phyloP scores from a whole-genome alignment of 768 basidiomycete species.

The Solioccasus polychromus region DNA sequence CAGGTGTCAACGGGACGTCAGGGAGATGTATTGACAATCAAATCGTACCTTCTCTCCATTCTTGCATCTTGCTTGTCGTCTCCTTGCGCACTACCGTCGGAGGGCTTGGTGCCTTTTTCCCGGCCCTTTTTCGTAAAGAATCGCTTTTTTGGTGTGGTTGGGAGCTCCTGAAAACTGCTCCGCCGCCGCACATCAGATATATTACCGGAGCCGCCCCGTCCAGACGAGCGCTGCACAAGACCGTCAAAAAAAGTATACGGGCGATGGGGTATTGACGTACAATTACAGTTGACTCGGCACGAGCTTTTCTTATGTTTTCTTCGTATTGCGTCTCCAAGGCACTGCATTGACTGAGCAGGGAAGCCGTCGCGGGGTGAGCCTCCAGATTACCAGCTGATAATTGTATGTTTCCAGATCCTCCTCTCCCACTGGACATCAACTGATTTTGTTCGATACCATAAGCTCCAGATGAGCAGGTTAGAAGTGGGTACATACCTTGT shows the following conservation, averaged over 20 bases:
- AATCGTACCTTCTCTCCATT: constrained; percentile 7
- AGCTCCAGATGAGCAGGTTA: neutral
- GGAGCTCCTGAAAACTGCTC: constrained; percentile 5
- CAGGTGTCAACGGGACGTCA: neutral
- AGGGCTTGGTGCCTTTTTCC: neutral
- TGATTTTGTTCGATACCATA: neutral
- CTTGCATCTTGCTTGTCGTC: neutral
- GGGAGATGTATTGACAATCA: no score
- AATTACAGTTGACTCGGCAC: constrained; percentile 15
- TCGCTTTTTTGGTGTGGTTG: neutral
- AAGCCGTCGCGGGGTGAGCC: constrained; percentile 22
- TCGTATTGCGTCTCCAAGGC: constrained; percentile 16
- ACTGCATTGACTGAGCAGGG: constrained; percentile 20
- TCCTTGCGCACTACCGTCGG: neutral
- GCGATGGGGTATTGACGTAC: constrained; percentile 10
- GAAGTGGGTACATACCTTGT: neutral
- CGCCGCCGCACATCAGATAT: constrained; percentile 14
- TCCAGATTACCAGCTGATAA: constrained; percentile 1
- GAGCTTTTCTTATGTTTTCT: constrained; percentile 7
- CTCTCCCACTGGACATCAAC: constrained; percentile 24
- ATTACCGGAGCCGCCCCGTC: constrained; percentile 28
- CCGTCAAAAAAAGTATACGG: neutral
- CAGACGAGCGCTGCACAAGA: constrained; percentile 21
- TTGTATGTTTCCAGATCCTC: constrained; percentile 26
- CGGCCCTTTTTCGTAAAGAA: constrained; percentile 18